Conservation (phyloP, 257 asterid genomes). For the Buddleja alternifolia region DNA sequence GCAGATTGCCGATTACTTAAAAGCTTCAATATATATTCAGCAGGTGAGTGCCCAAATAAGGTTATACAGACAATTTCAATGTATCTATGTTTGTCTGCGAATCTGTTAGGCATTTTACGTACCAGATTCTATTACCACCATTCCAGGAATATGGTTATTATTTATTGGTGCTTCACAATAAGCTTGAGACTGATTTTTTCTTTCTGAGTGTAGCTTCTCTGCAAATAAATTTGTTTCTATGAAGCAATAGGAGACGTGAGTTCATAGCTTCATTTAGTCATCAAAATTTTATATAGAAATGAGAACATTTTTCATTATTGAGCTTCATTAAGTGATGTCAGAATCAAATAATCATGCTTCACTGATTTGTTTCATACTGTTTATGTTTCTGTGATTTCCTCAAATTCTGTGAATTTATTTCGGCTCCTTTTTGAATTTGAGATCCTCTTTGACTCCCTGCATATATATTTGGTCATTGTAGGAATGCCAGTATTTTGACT, state of each 20-base stretch:
- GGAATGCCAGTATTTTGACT: background rate
- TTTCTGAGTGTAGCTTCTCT: background rate
- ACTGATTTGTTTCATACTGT: too few relatives aligned
- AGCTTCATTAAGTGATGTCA: background rate
- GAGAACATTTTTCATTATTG: background rate
- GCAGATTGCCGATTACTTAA: conserved; percentile 66
- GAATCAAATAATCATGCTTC: background rate
- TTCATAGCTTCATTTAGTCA: background rate
- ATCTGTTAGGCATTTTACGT: background rate
- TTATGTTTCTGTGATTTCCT: too few relatives aligned
- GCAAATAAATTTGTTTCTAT: background rate
- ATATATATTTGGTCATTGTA: background rate
- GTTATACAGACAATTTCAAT: background rate
- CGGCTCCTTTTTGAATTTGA: too few relatives aligned
- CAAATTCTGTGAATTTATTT: background rate
- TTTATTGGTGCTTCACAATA: background rate
- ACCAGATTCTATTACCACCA: background rate
- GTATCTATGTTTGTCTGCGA: background rate
- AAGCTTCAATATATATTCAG: conserved; percentile 68
- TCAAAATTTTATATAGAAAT: background rate
- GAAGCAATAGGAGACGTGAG: conserved; percentile 5
- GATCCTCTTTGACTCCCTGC: background rate
- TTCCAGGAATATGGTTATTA: background rate
- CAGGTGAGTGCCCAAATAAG: conserved; percentile 49
- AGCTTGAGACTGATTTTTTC: background rate